A percentile compares a stretch with the other conserved stretches of the same genome.
Conservation (phyloP, 495 filamentous ascomycete species). For the Penicillium roqueforti region DNA sequence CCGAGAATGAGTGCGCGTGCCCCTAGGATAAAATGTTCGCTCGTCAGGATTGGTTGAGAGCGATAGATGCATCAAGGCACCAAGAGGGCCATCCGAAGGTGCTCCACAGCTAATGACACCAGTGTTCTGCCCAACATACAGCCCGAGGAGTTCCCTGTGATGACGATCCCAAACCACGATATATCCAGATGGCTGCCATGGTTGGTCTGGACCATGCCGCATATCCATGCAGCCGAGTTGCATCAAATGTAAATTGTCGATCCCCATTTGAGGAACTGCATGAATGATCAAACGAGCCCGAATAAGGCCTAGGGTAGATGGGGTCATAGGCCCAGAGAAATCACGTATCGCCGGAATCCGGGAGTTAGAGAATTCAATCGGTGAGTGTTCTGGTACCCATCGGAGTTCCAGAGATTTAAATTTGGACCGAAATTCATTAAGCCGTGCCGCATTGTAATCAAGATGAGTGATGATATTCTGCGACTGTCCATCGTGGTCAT, state of each 20-base stretch:
- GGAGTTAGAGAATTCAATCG: conserved; percentile 27
- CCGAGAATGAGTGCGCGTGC: not conserved
- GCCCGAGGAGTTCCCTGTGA: conserved; percentile 24
- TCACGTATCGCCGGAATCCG: conserved; percentile 8
- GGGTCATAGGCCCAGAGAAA: conserved; percentile 10
- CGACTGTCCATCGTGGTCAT: conserved; percentile 30
- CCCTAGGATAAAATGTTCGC: not conserved
- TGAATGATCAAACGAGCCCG: conserved; percentile 20
- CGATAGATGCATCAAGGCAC: conserved; percentile 17
- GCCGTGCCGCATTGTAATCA: not conserved
- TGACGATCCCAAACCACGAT: conserved; percentile 39
- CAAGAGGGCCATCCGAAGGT: conserved; percentile 17
- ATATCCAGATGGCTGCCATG: conserved; percentile 34
- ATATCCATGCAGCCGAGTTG: conserved; percentile 35
- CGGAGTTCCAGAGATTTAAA: conserved; percentile 17
- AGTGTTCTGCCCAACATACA: conserved; percentile 25
- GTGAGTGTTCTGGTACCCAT: conserved; percentile 32
- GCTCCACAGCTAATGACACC: conserved; percentile 20
- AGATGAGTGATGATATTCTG: conserved; percentile 12
- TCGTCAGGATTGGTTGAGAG: conserved; percentile 5
- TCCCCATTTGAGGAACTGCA: conserved; percentile 12
- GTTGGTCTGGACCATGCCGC: conserved; percentile 9
- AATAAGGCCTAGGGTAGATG: conserved; percentile 31
- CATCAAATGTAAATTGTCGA: conserved; percentile 29
- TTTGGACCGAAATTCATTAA: not conserved